Base-by-base conservation (phyloP, 2,329 filamentous ascomycete genomes). In the Aspergillus sp. region DNA sequence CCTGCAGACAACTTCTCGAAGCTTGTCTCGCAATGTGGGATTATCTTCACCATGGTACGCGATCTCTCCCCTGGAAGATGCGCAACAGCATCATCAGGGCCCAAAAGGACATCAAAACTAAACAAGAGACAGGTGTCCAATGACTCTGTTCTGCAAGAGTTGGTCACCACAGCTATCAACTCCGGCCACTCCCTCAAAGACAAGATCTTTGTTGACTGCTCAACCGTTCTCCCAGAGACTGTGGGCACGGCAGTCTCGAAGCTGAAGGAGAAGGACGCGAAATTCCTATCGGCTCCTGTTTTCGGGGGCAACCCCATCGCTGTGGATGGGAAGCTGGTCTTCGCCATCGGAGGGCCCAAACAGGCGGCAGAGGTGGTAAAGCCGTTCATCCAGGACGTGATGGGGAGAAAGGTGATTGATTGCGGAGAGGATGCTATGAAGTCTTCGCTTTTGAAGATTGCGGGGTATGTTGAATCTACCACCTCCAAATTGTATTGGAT, bases 131-230 rank as follows among this genome's bases (percentile, higher is more conserved):
- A 76, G 67, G 72, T 80, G 52, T 76, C 76, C 55, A 77, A 80
- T 59, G 78, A 80, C 67, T 57, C 72, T 2, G 77, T 78, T 21
- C 71, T 79, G 2, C 59, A 73, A 57, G 66, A 65, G 4, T 64
- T 78, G 0, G 63, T 74, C 53, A 67, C 68, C 13, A 66, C 70
- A 5, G 69, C 68, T 2, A 54, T 70, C 50, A 66, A 58, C 39
- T 70, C 64, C 3, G 69, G 67, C 4, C 66, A 69, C 13, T 68
- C 72, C 0, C 69, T 90, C 36, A 82, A 82, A 30, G 89, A 88
- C 65, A 97, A 96, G 80, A 81, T 96, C 38, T 89, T 96, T 67
- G 85, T 96, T 17, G 92, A 97, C 70, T 92, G 89, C 81, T 94
- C 91, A 3, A 96, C 92, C 6, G 86, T 97, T 38, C 90, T 94